A percentile compares a stretch with the other conserved stretches of the same genome.
These are phyloP conservation scores for Sclerotiophoma versabilis DNA, from an alignment of 2,329 filamentous ascomycete genomes.

Conservation along the genomic window DNA sequence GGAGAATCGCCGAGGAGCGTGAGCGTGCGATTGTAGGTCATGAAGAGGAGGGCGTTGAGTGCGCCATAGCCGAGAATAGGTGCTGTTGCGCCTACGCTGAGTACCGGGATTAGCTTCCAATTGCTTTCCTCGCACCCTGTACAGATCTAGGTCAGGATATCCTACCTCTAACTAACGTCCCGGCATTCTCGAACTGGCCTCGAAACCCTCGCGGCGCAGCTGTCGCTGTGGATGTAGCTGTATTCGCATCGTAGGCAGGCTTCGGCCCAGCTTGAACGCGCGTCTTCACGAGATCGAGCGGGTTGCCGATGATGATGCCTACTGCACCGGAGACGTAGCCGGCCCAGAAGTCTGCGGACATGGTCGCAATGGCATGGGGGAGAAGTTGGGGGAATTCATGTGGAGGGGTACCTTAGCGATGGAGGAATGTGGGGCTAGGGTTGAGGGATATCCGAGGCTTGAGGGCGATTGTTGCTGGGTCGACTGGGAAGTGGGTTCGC, in stretches of 20 bases:
- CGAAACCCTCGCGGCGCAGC: constrained; percentile 28
- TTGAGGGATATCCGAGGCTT: constrained; percentile 27
- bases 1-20: constrained; percentile 58
- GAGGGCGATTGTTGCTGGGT: constrained; percentile 15
- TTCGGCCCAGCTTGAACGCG: constrained; percentile 72
- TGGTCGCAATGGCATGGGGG: constrained; percentile 45
- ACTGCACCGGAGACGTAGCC: constrained; percentile 87
- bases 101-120: constrained; percentile 9
- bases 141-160: too few species aligned
- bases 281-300: constrained; percentile 80
- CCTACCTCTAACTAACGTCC: constrained; percentile 48
- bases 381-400: constrained; percentile 1
- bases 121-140: not conserved
- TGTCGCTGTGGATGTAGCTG: constrained; percentile 15
- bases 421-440: constrained; percentile 18
- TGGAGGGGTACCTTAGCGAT: constrained; percentile 23
- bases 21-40: constrained; percentile 88
- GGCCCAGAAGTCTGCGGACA: constrained; percentile 93
- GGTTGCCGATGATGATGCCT: constrained; percentile 89
- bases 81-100: constrained; percentile 72
- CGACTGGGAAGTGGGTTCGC: constrained; percentile 9
- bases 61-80: constrained; percentile 90
- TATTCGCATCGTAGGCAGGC: constrained; percentile 22
- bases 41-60: constrained; percentile 87
- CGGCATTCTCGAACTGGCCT: constrained; percentile 47